Percentiles rank a stretch among this genome's conserved stretches.
These are phyloP conservation scores for Chloranthus sessilifolius DNA, from an alignment of 164 flowering plant species.

Conservation along the genomic window DNA sequence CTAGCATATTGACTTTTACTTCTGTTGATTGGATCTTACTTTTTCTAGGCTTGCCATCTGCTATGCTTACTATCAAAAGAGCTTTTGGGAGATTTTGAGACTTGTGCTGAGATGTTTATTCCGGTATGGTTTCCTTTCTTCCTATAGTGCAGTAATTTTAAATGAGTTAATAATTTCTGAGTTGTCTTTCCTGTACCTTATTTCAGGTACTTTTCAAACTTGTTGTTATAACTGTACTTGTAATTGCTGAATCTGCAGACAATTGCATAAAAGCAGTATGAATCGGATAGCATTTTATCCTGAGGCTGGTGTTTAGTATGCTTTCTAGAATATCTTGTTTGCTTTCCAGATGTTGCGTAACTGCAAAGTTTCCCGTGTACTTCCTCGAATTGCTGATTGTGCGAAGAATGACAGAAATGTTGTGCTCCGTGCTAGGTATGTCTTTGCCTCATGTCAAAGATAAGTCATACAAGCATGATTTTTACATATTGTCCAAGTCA, in stretches of 20 bases:
- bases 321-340: conserved; percentile 3
- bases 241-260: conserved; percentile 98
- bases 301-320: too few species aligned
- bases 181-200: background rate
- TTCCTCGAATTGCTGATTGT: conserved; percentile 85
- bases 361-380: conserved; percentile 89
- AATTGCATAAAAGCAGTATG: conserved; percentile 96
- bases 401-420: conserved; percentile 96
- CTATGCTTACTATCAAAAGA: conserved; percentile 87
- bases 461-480: too few species aligned
- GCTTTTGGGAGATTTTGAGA: conserved; percentile 96
- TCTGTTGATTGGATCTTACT: conserved; percentile 2
- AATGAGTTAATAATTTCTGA: background rate
- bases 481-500: too few species aligned
- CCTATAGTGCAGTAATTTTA: background rate
- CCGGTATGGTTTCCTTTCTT: conserved; percentile 52
- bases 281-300: background rate
- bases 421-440: conserved; percentile 88
- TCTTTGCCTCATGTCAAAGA: too few species aligned
- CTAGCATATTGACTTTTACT: too few species aligned
- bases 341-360: conserved; percentile 85
- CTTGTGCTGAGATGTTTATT: conserved; percentile 92
- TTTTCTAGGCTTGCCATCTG: conserved; percentile 86
- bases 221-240: conserved; percentile 98
- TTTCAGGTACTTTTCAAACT: conserved; percentile 96